phyloP scores from a whole-genome alignment of 768 basidiomycete species.

The Stropharia rugosoannulata region DNA sequence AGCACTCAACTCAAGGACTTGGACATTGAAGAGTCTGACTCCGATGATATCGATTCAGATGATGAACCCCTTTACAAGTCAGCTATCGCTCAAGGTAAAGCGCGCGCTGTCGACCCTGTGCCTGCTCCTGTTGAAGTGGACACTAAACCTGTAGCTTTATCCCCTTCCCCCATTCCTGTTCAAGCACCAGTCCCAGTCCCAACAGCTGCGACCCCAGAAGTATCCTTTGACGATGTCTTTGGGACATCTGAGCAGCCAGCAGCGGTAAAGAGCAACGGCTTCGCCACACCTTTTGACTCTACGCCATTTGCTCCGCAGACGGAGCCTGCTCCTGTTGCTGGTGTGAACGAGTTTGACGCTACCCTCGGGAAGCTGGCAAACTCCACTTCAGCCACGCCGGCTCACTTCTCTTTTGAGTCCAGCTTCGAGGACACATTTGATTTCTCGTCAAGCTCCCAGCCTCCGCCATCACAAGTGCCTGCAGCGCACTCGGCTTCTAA shows the following conservation, averaged over 20 bases:
- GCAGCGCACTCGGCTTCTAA: not conserved
- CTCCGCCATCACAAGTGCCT: not conserved
- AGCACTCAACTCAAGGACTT: slow-evolving; percentile 54
- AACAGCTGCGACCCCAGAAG: not conserved
- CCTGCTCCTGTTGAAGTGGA: not conserved
- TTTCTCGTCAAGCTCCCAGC: slow-evolving; percentile 42
- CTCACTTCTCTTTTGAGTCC: slow-evolving; percentile 62
- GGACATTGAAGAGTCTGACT: slow-evolving; percentile 56
- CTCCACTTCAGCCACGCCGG: slow-evolving; percentile 31
- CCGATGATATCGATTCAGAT: slow-evolving; percentile 49
- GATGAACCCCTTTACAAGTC: slow-evolving; percentile 23
- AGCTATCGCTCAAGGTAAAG: slow-evolving; percentile 13
- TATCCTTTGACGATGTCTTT: slow-evolving; percentile 26
- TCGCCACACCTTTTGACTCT: not conserved
- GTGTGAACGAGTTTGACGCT: slow-evolving; percentile 73
- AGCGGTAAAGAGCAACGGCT: not conserved
- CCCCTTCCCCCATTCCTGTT: not conserved
- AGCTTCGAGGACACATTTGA: slow-evolving; percentile 62
- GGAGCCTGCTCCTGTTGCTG: slow-evolving; percentile 29
- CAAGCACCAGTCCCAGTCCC: not conserved
- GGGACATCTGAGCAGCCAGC: slow-evolving; percentile 12
- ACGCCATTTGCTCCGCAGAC: slow-evolving; percentile 9
- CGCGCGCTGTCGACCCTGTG: not conserved
- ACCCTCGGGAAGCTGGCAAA: slow-evolving; percentile 58
- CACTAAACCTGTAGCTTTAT: not conserved